Conservation (phyloP, 495 filamentous ascomycete species). For the Choiromyces venosus region DNA sequence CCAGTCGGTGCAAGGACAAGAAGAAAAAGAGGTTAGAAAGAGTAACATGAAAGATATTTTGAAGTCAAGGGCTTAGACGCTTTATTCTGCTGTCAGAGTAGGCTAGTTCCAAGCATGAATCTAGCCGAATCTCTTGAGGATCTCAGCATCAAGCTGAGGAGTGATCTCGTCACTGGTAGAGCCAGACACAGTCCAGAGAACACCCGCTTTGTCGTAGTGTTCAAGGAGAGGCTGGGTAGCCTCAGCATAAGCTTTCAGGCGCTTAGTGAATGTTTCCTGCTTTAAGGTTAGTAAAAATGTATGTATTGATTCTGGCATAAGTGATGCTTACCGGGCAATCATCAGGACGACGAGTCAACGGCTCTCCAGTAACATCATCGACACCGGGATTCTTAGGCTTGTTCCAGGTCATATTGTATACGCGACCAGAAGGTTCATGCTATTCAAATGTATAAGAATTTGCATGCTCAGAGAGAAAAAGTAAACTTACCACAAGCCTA, state of each 20-base stretch:
- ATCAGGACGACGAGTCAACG: conserved; percentile 72
- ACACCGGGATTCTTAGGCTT: conserved; percentile 69
- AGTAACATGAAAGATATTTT: background rate
- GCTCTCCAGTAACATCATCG: conserved; percentile 90
- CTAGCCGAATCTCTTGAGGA: conserved; percentile 65
- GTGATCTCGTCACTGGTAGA: conserved; percentile 90
- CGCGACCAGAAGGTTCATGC: conserved; percentile 80
- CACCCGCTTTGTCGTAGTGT: conserved; percentile 80
- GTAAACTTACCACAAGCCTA: conserved; percentile 63
- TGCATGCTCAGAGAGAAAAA: conserved; percentile 45
- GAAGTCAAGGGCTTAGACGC: background rate
- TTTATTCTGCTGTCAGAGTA: background rate
- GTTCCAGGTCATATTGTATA: conserved; percentile 94
- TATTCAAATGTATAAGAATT: conserved; percentile 14
- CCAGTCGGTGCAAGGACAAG: conserved; percentile 17
- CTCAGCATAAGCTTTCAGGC: conserved; percentile 77
- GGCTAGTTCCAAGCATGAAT: background rate
- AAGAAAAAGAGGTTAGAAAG: conserved; percentile 1
- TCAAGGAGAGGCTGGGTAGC: conserved; percentile 77
- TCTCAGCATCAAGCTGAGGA: conserved; percentile 72
- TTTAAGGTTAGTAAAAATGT: conserved; percentile 9
- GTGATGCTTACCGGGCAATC: conserved; percentile 53
- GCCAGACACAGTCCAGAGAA: conserved; percentile 80
- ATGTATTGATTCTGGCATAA: background rate
- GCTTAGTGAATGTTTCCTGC: conserved; percentile 72